Conservation (phyloP, 2,329 filamentous ascomycete genomes). For the Bipolaris oryzae region DNA sequence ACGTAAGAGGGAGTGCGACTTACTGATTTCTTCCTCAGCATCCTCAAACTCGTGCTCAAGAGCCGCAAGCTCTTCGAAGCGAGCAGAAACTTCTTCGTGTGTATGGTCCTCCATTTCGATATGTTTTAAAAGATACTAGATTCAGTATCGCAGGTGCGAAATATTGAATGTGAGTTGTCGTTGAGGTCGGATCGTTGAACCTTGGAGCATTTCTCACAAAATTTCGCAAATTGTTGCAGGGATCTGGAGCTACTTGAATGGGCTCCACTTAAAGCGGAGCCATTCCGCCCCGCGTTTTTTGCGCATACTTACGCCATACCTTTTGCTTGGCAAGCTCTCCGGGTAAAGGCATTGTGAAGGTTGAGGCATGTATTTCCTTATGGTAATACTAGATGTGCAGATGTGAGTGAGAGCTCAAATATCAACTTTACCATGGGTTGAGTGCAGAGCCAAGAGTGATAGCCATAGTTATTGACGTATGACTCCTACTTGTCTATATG, state of each 20-base stretch:
- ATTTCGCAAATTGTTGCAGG: slow-evolving; percentile 20
- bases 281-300: slow-evolving; percentile 13
- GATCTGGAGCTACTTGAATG: slow-evolving; percentile 9
- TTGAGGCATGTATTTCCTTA: too few species aligned
- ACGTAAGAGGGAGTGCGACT: slow-evolving; percentile 14
- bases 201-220: slow-evolving; percentile 19
- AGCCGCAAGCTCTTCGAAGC: slow-evolving; percentile 76
- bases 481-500: background rate
- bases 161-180: background rate
- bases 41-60: slow-evolving; percentile 86
- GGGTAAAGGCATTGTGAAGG: background rate
- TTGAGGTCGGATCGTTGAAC: slow-evolving; percentile 5
- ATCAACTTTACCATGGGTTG: background rate
- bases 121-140: background rate
- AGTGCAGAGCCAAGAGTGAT: background rate
- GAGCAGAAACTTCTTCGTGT: slow-evolving; percentile 37
- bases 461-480: background rate
- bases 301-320: background rate
- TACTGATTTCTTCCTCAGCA: slow-evolving; percentile 81
- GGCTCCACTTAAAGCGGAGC: slow-evolving; percentile 18
- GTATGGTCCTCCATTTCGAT: slow-evolving; percentile 30
- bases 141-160: background rate
- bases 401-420: background rate
- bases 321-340: background rate
- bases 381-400: too few species aligned